A percentile compares a stretch with the other conserved stretches of the same genome.
phyloP scores from a whole-genome alignment of 805 yeast genomes.

The Millerozyma miso region DNA sequence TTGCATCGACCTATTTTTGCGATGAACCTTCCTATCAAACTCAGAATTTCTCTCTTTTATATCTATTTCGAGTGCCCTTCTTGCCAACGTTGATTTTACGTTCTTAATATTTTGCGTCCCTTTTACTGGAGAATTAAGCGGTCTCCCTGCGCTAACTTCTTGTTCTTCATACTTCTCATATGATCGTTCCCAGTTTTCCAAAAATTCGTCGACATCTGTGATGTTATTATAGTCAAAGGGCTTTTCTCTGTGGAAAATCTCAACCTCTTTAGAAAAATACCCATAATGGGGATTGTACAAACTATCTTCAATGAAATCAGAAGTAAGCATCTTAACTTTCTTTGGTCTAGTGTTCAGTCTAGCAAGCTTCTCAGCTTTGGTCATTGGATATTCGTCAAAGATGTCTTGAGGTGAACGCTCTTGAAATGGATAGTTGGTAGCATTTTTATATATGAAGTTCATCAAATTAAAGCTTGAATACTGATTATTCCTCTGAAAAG shows the following conservation, averaged over 20 bases:
- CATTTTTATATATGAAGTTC: constrained; percentile 33
- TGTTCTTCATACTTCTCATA: constrained; percentile 48
- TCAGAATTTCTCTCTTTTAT: constrained; percentile 17
- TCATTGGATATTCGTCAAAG: constrained; percentile 31
- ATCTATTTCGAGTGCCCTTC: constrained; percentile 22
- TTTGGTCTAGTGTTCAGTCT: constrained; percentile 47
- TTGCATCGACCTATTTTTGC: constrained; percentile 46
- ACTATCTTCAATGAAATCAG: constrained; percentile 83
- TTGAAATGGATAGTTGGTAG: constrained; percentile 41
- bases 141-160: constrained; percentile 7
- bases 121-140: constrained; percentile 10
- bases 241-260: constrained; percentile 62
- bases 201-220: constrained; percentile 63
- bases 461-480: constrained; percentile 17
- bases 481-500: constrained; percentile 17
- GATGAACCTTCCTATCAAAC: constrained; percentile 14
- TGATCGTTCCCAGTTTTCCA: constrained; percentile 62
- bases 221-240: constrained; percentile 62
- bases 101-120: constrained; percentile 1
- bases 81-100: constrained; percentile 18
- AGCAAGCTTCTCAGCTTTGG: constrained; percentile 30
- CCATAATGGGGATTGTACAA: constrained; percentile 80
- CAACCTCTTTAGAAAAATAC: constrained; percentile 74
- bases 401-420: constrained; percentile 36
- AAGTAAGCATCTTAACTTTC: constrained; percentile 62